Evolutionary conservation across 2,329 filamentous ascomycete species (phyloP), one percentile per base, ranked within the genome.

Genomic region (Colletotrichum abscissum): DNA sequence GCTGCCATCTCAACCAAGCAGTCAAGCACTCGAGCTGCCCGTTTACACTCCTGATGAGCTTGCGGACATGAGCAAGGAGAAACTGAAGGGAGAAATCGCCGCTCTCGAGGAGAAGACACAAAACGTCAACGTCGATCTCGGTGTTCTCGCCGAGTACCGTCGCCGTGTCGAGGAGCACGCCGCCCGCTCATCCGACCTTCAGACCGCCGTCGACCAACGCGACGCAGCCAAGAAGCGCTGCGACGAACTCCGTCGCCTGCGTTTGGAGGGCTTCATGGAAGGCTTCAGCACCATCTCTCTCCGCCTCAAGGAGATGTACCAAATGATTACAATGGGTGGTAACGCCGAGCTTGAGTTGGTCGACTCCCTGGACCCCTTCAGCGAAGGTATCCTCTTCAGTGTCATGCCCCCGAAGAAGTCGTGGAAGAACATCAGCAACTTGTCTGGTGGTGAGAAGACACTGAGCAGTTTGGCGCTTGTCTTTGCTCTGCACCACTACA

Each of bases 341-440:
- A 99, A 99, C 79, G 97, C 97, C 0, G 97, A 99, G 85, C 90
- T 99, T 14, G 97, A 99, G 83, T 91, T 99, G 28, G 97, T 99
- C 54, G 97, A 99, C 85, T 96, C 93, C 22, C 87, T 99, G 3
- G 97, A 99, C 81, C 97, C 97, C 0, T 99, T 99, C 87, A 95
- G 94, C 7, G 97, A 99, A 83, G 97, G 97, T 30, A 98, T 99
- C 75, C 82, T 98, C 60, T 99, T 99, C 87, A 96, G 93, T 69
- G 97, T 99, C 76, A 99, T 99, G 97, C 97, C 97, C 63, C 97
- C 97, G 14, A 99, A 99, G 90, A 99, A 99, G 89, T 97, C 93
- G 80, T 99, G 97, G 97, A 99, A 98, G 89, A 99, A 98, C 81
- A 99, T 99, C 80, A 93, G 93, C 80, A 98, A 99, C 82, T 82